Percentiles rank a stretch among this genome's conserved stretches.
These are phyloP conservation scores for Sclerotinia subarctica DNA, from an alignment of 2,329 filamentous ascomycete species.

Conservation along the genomic window DNA sequence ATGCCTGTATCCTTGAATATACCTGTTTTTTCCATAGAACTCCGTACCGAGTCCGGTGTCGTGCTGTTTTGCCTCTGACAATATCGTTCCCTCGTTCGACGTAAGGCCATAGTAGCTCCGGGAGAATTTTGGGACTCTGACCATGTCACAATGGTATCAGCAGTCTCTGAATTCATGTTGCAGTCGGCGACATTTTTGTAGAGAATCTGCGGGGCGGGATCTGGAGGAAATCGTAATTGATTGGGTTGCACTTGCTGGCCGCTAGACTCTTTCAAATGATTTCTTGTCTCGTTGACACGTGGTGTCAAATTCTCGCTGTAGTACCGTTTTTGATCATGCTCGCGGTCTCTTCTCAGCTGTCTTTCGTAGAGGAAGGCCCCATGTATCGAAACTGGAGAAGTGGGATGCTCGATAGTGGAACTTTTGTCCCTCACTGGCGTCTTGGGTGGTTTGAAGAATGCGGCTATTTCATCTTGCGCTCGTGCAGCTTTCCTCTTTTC, in stretches of 20 bases:
- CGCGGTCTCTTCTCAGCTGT: neutral
- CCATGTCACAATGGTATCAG: slow-evolving; percentile 32
- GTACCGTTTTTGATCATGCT: neutral
- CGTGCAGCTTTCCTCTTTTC: slow-evolving; percentile 27
- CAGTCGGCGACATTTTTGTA: neutral
- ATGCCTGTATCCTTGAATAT: slow-evolving; percentile 35
- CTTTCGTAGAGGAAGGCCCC: slow-evolving; percentile 12
- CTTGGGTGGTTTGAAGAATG: slow-evolving; percentile 33
- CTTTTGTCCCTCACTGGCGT: slow-evolving; percentile 23
- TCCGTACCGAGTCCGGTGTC: slow-evolving; percentile 31
- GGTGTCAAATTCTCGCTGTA: neutral
- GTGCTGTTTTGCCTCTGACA: slow-evolving; percentile 22
- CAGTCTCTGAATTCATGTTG: slow-evolving; percentile 22
- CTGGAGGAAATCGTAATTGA: neutral
- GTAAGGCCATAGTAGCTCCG: slow-evolving; percentile 1
- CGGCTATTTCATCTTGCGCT: slow-evolving; percentile 34
- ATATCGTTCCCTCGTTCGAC: neutral
- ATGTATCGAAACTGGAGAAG: slow-evolving; percentile 1
- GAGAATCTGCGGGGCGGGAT: neutral
- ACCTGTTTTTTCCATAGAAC: slow-evolving; percentile 31
- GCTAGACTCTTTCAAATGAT: neutral
- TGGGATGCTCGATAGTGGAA: slow-evolving; percentile 14
- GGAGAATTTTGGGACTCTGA: slow-evolving; percentile 33
- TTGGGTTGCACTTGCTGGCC: neutral
- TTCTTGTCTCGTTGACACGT: neutral